Evolutionary conservation across 192 early-diverging fungal genomes (phyloP).

Genomic region (Coemansia sp.): DNA sequence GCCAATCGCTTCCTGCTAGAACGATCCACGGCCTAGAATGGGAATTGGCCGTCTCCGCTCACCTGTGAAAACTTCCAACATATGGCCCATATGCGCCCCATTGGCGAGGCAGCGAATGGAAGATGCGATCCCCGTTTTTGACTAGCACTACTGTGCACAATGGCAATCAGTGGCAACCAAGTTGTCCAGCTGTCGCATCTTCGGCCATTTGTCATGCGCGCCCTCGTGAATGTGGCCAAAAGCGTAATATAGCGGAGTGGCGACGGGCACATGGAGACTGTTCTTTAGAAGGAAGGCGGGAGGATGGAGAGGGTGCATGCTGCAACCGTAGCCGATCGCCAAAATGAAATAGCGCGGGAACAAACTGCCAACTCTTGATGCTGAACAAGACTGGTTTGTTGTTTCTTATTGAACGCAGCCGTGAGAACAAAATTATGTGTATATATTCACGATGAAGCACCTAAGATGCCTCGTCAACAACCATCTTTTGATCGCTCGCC

Average conservation of each 20-base stretch:
- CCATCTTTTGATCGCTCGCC: conserved; percentile 30
- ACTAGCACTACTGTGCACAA: no score
- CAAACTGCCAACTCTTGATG: no score
- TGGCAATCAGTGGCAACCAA: no score
- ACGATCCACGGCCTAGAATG: neutral
- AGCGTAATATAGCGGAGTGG: neutral
- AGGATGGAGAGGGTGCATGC: no score
- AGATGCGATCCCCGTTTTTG: neutral
- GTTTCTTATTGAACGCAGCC: no score
- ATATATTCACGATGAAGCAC: neutral
- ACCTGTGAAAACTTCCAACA: neutral
- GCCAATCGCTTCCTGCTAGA: neutral
- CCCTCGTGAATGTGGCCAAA: no score
- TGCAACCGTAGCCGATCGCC: no score
- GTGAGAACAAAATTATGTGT: neutral
- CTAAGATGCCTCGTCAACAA: conserved; percentile 19
- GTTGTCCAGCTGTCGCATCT: no score
- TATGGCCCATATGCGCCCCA: neutral
- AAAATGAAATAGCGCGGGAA: no score
- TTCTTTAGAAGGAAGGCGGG: neutral
- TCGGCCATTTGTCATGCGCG: no score
- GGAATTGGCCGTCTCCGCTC: neutral
- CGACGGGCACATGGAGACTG: neutral
- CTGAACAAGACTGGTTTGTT: no score
- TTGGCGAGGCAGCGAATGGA: neutral